A percentile compares a stretch with the other conserved stretches of the same genome.
Conservation (phyloP, 345 rosid genomes). For the Syzygium jambos region DNA sequence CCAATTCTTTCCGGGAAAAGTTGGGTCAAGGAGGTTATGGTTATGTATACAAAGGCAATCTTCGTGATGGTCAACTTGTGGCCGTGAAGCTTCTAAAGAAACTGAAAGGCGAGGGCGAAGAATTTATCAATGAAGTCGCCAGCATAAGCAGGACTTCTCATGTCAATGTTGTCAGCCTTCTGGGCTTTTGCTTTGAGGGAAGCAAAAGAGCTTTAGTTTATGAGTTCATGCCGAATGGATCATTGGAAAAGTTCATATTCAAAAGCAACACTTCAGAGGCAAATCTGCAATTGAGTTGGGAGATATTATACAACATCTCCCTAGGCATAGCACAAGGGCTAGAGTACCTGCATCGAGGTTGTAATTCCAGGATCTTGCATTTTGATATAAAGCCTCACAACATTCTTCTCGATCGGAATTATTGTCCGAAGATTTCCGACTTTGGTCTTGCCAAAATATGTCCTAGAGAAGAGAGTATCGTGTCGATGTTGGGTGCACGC, state of each 20-base stretch:
- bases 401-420: neutral
- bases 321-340: neutral
- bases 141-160: slow-evolving; percentile 4
- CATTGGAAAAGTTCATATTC: slow-evolving; percentile 1
- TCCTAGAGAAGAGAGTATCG: neutral
- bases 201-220: neutral
- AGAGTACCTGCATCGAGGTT: neutral
- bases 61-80: neutral
- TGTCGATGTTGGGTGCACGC: neutral
- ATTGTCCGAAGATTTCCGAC: neutral
- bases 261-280: neutral
- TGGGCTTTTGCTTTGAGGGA: slow-evolving; percentile 1
- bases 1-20: neutral
- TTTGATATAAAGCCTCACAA: neutral
- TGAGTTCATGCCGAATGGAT: neutral
- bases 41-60: neutral
- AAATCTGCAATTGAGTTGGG: neutral
- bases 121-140: neutral
- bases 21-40: neutral
- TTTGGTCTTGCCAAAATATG: neutral
- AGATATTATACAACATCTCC: neutral
- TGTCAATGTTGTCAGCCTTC: neutral
- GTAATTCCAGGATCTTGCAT: neutral
- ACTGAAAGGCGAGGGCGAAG: neutral
- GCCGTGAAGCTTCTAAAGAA: neutral